Evolutionary conservation across 305 asterid species (phyloP).

Genomic region (Euphrasia arctica): DNA sequence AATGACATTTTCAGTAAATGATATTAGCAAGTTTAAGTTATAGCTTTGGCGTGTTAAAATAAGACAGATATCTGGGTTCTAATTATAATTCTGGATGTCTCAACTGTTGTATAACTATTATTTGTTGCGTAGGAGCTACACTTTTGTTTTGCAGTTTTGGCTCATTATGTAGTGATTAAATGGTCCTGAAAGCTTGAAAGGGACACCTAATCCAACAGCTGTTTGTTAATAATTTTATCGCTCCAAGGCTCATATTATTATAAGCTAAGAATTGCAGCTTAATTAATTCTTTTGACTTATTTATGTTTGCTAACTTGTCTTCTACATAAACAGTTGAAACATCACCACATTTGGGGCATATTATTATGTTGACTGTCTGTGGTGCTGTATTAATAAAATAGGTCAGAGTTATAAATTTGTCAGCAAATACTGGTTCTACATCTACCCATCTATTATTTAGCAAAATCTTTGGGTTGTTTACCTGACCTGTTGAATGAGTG

Average conservation of each 20-base stretch:
- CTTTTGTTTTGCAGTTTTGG: conserved; percentile 19
- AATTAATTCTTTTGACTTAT: conserved; percentile 23
- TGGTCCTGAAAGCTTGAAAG: not conserved
- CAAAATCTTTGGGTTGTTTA: conserved; percentile 1
- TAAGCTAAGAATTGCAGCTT: conserved; percentile 22
- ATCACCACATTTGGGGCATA: conserved; percentile 5
- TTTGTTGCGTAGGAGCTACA: conserved; percentile 6
- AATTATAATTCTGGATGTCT: conserved; percentile 15
- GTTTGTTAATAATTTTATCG: conserved; percentile 18
- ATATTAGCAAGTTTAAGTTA: not conserved
- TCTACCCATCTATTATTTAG: conserved; percentile 8
- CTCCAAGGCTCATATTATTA: conserved; percentile 16
- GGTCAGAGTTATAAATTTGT: not conserved
- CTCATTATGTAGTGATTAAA: conserved; percentile 1
- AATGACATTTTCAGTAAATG: conserved; percentile 3
- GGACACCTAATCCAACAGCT: conserved; percentile 21
- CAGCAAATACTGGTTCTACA: conserved; percentile 4
- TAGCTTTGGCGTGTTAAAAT: not conserved
- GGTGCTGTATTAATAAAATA: conserved; percentile 15
- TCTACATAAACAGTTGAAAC: conserved; percentile 7
- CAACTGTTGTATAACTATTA: conserved; percentile 5
- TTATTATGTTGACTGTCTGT: not conserved
- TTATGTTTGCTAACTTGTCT: conserved; percentile 19
- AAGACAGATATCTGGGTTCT: not conserved
- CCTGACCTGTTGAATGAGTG: not conserved